Evolutionary conservation across 1,284 basidiomycete genomes (phyloP).

Genomic region (Tilletia walkeri): DNA sequence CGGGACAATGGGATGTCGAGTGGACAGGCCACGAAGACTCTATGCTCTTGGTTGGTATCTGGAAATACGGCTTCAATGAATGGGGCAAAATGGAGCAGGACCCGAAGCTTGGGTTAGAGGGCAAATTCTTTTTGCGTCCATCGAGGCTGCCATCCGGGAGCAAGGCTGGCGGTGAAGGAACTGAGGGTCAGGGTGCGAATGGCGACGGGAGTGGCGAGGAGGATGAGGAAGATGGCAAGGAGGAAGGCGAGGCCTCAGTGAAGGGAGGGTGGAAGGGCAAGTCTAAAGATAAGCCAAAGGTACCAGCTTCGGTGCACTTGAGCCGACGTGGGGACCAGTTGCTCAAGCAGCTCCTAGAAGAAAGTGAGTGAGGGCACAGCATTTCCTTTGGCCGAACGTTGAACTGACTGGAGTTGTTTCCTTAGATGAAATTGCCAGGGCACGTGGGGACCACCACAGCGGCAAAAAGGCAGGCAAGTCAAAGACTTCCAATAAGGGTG

Average conservation of each 20-base stretch:
- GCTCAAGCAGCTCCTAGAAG: conserved; percentile 80
- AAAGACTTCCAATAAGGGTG: conserved; percentile 4
- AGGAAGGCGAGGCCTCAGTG: conserved; percentile 22
- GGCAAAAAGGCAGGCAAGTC: conserved; percentile 30
- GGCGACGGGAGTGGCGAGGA: conserved; percentile 45
- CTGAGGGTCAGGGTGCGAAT: conserved; percentile 61
- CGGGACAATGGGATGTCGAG: conserved; percentile 90
- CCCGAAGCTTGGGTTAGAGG: conserved; percentile 73
- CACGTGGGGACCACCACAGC: conserved; percentile 6
- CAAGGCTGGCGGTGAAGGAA: conserved; percentile 57
- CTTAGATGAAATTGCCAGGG: conserved; percentile 3
- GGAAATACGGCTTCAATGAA: conserved; percentile 87
- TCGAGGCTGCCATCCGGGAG: conserved; percentile 64
- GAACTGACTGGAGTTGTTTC: neutral
- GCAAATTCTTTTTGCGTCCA: conserved; percentile 80
- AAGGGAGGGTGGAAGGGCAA: conserved; percentile 13
- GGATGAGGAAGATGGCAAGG: conserved; percentile 43
- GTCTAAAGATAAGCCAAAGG: conserved; percentile 59
- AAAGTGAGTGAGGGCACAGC: conserved; percentile 60
- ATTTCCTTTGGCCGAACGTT: neutral
- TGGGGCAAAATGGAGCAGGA: conserved; percentile 97
- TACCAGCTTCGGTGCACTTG: conserved; percentile 94
- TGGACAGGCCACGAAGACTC: conserved; percentile 94
- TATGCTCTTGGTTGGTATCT: conserved; percentile 89
- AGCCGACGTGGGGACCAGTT: conserved; percentile 95